Base-by-base conservation (phyloP, 805 yeast species). In the Pachysolen tannophilus region DNA sequence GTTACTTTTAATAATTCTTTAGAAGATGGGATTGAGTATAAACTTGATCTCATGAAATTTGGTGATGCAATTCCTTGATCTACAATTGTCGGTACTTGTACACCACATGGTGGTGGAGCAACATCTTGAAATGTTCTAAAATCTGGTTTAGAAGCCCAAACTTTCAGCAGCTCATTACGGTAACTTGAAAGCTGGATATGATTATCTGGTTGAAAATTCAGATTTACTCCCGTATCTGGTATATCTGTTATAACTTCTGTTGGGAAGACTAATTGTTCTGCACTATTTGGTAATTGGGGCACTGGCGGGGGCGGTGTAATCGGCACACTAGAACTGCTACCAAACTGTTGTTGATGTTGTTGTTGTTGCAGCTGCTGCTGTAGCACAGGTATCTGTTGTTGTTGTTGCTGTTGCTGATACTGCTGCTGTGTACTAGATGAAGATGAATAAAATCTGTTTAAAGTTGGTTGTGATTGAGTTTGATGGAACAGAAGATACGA, bases 31-130 rank as follows among this genome's bases (percentile, higher is more conserved):
- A 87, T 72, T 45, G 79, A 76, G 57, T 86, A 84, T 83, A 87
- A 73, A 4, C 95, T 66, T 42, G 84, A 61, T 40, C 94, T 68
- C 51, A 83, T 72, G 54, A 78, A 78, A 40, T 83, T 75, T 3
- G 97, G 92, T 17, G 84, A 75, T 3, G 95, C 75, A 7, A 79
- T 74, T 5, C 94, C 95, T 53, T 88, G 94, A 53, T 92, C 97
- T 20, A 73, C 62, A 2, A 81, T 72, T 30, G 63, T 65, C 50
- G 66, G 84, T 13, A 10, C 8, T 43, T 75, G 78, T 2, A 85
- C 73, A 0, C 90, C 83, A 0, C 94, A 79, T 10, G 76, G 63
- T 3, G 97, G 97, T 5, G 97, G 95, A 8, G 75, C 68, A 2
- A 85, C 79, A 49, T 85, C 76, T 51, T 78, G 76, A 47, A 83